Evolutionary conservation across 2,329 filamentous ascomycete species (phyloP).

Genomic region (Diaporthe sp.): DNA sequence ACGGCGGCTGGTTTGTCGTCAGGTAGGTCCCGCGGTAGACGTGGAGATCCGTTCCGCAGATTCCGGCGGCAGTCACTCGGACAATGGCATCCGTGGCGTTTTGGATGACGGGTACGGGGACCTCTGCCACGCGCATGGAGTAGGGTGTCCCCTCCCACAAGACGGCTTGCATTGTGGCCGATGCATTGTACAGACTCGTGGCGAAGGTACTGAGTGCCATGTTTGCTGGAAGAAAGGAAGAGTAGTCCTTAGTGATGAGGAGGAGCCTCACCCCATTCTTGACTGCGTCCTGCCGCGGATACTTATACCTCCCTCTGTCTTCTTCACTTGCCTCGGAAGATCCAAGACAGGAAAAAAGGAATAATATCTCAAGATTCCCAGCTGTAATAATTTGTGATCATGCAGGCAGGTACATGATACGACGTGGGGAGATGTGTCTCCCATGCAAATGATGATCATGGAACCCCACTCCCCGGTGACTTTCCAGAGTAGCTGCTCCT

Average conservation of each 20-base stretch:
- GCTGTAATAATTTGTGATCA: not conserved
- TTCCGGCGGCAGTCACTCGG: constrained; percentile 51
- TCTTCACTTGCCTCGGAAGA: not conserved
- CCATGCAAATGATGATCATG: not conserved
- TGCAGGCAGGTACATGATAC: not conserved
- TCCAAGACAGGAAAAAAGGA: not conserved
- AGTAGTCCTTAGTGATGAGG: not conserved
- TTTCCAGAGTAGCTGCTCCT: too few species aligned
- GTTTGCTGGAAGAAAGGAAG: not conserved
- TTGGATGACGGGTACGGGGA: constrained; percentile 24
- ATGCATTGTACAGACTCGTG: not conserved
- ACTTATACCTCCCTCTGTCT: not conserved
- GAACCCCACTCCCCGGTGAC: not conserved
- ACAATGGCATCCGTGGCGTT: constrained; percentile 52
- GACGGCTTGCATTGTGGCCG: constrained; percentile 35
- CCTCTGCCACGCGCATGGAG: constrained; percentile 35
- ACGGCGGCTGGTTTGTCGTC: constrained; percentile 44
- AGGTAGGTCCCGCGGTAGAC: constrained; percentile 49
- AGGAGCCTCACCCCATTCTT: not conserved
- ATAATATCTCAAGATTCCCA: not conserved
- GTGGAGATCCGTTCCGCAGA: constrained; percentile 56
- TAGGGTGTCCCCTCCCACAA: constrained; percentile 37
- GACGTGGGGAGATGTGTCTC: not conserved
- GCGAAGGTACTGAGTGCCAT: not conserved
- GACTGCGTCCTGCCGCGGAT: not conserved